Conservation (phyloP, 192 early-diverging fungal genomes). For the Thamnidium elegans region DNA sequence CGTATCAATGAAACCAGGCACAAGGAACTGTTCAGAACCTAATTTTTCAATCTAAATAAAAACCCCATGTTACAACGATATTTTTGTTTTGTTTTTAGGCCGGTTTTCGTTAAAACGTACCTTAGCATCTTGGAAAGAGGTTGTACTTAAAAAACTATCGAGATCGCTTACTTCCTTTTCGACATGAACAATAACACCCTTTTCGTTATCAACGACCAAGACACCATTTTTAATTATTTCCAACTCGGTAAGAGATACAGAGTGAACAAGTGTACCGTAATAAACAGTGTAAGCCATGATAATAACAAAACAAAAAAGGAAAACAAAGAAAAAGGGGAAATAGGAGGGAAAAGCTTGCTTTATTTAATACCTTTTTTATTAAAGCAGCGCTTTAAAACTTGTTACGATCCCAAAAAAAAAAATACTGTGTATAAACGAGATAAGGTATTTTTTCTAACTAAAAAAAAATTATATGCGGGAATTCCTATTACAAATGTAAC, state of each 20-base stretch:
- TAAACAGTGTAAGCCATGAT: constrained; percentile 16
- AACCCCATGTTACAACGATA: neutral
- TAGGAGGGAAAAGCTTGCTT: neutral
- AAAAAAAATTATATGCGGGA: too few relatives aligned
- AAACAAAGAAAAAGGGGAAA: constrained; percentile 1
- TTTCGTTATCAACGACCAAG: constrained; percentile 57
- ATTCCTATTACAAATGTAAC: too few relatives aligned
- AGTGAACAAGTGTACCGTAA: constrained; percentile 35
- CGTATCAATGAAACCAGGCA: constrained; percentile 92
- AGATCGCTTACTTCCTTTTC: constrained; percentile 43
- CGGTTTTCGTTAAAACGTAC: constrained; percentile 11
- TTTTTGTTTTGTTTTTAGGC: neutral
- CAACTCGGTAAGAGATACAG: constrained; percentile 45
- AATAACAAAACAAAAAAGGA: neutral
- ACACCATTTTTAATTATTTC: constrained; percentile 64
- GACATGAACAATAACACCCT: constrained; percentile 68
- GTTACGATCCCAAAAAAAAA: too few relatives aligned
- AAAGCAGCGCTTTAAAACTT: too few relatives aligned
- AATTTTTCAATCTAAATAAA: constrained; percentile 39
- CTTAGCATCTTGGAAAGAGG: constrained; percentile 1
- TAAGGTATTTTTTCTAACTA: too few relatives aligned
- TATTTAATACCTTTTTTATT: neutral
- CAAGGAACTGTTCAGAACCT: constrained; percentile 64
- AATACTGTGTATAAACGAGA: too few relatives aligned
- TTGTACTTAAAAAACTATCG: constrained; percentile 15